Conservation (phyloP, 495 filamentous ascomycete genomes). For the Cryomyces antarcticus region DNA sequence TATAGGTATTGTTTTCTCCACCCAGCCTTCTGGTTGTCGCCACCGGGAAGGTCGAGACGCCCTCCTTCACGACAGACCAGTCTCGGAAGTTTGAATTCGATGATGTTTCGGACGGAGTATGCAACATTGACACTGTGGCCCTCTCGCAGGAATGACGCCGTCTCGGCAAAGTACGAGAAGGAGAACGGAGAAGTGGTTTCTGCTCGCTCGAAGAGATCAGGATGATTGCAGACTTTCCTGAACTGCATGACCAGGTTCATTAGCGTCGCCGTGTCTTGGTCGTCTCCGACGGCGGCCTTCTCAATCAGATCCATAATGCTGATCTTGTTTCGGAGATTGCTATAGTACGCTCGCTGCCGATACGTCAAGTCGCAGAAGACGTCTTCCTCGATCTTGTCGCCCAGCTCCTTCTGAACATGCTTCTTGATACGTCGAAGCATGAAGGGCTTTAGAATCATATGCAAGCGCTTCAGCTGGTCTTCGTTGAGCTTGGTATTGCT, state of each 20-base stretch:
- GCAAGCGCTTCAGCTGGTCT: slow-evolving; percentile 83
- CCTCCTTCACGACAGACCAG: slow-evolving; percentile 59
- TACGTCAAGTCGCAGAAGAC: slow-evolving; percentile 95
- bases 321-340: slow-evolving; percentile 81
- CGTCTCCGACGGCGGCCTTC: slow-evolving; percentile 85
- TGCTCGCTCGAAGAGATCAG: slow-evolving; percentile 87
- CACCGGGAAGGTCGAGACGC: slow-evolving; percentile 54
- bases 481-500: slow-evolving; percentile 98
- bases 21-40: slow-evolving; percentile 52
- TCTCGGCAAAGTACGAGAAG: slow-evolving; percentile 71
- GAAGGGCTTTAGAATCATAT: slow-evolving; percentile 98
- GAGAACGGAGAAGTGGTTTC: slow-evolving; percentile 78
- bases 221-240: slow-evolving; percentile 97
- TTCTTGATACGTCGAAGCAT: slow-evolving; percentile 99
- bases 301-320: slow-evolving; percentile 98
- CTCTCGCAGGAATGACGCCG: slow-evolving; percentile 82
- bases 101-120: slow-evolving; percentile 72
- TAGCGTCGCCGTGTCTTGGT: slow-evolving; percentile 80
- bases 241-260: slow-evolving; percentile 99
- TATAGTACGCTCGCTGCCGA: slow-evolving; percentile 86
- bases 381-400: slow-evolving; percentile 94
- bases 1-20: slow-evolving; percentile 53
- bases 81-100: slow-evolving; percentile 65
- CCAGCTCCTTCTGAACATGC: slow-evolving; percentile 94
- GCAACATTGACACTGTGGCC: slow-evolving; percentile 56